These are phyloP conservation scores for Salix dunnii DNA, from an alignment of 345 rosid species.

Conservation along the genomic window DNA sequence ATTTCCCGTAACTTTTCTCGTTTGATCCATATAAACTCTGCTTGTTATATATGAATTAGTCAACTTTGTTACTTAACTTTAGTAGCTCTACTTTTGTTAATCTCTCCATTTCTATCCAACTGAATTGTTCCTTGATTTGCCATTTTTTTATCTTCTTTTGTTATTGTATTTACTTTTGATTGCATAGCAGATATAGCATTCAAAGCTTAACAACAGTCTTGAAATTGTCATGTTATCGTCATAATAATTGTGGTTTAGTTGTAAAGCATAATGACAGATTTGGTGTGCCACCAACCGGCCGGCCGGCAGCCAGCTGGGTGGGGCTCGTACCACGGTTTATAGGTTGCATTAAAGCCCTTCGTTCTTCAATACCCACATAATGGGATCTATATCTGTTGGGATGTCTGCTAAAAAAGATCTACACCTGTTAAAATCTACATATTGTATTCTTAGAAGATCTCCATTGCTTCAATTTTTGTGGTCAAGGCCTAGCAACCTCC, in stretches of 20 bases:
- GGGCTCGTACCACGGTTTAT: neutral
- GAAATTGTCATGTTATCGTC: neutral
- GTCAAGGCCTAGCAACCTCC: neutral
- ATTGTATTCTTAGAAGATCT: neutral
- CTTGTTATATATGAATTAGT: too few species aligned
- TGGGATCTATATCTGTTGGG: neutral
- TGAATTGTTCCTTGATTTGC: too few species aligned
- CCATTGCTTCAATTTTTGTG: neutral
- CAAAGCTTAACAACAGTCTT: neutral
- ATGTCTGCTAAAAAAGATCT: neutral
- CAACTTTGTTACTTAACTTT: too few species aligned
- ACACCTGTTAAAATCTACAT: neutral
- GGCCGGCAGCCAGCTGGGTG: neutral
- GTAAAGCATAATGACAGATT: neutral
- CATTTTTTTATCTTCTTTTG: too few species aligned
- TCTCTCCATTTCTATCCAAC: too few species aligned
- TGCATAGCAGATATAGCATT: neutral
- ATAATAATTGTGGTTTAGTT: neutral
- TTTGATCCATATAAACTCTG: too few species aligned
- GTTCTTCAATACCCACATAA: neutral
- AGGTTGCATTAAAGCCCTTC: neutral
- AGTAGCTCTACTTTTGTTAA: too few species aligned
- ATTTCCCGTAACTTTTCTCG: too few species aligned
- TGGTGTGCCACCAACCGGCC: conserved; percentile 6
- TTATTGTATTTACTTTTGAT: neutral